Percentiles rank a stretch among this genome's conserved stretches.
Conservation (phyloP, 352 stramenopile genomes). For the Phytopythium sindhum region DNA sequence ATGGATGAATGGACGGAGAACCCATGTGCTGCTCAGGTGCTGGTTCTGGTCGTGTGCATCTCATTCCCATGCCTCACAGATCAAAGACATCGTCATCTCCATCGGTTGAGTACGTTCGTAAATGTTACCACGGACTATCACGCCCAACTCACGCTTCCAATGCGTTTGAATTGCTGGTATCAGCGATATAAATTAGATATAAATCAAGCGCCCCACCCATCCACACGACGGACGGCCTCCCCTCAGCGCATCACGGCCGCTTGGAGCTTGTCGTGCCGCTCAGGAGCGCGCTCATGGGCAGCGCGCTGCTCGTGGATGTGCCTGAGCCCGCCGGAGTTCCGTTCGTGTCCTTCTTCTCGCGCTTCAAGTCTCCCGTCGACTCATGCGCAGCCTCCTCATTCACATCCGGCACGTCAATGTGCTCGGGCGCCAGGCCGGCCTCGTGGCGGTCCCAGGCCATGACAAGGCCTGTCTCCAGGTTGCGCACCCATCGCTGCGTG, state of each 20-base stretch:
- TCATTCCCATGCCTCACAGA: not conserved
- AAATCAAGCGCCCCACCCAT: not conserved
- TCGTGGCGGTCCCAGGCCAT: slow-evolving; percentile 78
- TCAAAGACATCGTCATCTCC: not conserved
- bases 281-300: slow-evolving; percentile 33
- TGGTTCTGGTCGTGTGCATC: not conserved
- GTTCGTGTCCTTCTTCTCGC: slow-evolving; percentile 12
- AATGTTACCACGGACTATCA: not conserved
- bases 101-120: not conserved
- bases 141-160: not conserved
- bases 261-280: not conserved
- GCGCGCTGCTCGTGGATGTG: slow-evolving; percentile 17
- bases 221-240: not conserved
- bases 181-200: slow-evolving; percentile 10
- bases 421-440: slow-evolving; percentile 51
- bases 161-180: not conserved
- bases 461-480: slow-evolving; percentile 78
- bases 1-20: not conserved
- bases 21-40: not conserved
- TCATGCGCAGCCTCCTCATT: slow-evolving; percentile 20
- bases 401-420: slow-evolving; percentile 82
- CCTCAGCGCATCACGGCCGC: not conserved
- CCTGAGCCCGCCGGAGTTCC: not conserved
- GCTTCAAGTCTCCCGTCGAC: slow-evolving; percentile 20
- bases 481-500: slow-evolving; percentile 71